phyloP scores from a whole-genome alignment of 805 yeast species.

The Phaffomyces thermotolerans region DNA sequence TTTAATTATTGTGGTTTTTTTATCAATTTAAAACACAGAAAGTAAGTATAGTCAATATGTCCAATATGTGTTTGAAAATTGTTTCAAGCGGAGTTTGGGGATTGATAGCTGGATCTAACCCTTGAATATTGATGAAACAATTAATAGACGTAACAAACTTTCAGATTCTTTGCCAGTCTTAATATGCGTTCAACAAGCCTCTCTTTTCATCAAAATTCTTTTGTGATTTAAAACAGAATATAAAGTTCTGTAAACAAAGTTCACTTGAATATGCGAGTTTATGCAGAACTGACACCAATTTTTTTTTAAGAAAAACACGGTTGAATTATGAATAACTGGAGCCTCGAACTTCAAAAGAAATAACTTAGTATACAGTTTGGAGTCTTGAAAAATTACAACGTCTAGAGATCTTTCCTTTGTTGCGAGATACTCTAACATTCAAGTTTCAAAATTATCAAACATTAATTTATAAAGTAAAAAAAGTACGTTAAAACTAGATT shows the following conservation, averaged over 20 bases:
- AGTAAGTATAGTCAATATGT: neutral
- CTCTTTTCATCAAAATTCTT: neutral
- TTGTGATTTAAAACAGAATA: neutral
- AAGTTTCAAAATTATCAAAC: neutral
- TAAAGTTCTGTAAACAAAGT: constrained; percentile 8
- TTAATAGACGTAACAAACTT: too few species aligned
- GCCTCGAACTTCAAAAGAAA: neutral
- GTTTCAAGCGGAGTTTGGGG: neutral
- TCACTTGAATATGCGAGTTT: constrained; percentile 7
- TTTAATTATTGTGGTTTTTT: neutral
- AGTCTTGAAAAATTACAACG: too few species aligned
- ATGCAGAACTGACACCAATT: neutral
- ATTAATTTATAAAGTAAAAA: too few species aligned
- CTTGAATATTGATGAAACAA: too few species aligned
- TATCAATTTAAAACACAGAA: neutral
- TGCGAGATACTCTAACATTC: too few species aligned
- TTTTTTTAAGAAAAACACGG: neutral
- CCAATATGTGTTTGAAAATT: neutral
- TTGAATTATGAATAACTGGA: too few species aligned
- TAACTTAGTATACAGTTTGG: too few species aligned
- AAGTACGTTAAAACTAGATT: too few species aligned
- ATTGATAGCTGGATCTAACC: too few species aligned
- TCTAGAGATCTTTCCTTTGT: too few species aligned
- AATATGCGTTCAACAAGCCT: too few species aligned
- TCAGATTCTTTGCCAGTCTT: too few species aligned